Evolutionary conservation across 768 basidiomycete species (phyloP).

Genomic region (Cystobasidium onofrii): DNA sequence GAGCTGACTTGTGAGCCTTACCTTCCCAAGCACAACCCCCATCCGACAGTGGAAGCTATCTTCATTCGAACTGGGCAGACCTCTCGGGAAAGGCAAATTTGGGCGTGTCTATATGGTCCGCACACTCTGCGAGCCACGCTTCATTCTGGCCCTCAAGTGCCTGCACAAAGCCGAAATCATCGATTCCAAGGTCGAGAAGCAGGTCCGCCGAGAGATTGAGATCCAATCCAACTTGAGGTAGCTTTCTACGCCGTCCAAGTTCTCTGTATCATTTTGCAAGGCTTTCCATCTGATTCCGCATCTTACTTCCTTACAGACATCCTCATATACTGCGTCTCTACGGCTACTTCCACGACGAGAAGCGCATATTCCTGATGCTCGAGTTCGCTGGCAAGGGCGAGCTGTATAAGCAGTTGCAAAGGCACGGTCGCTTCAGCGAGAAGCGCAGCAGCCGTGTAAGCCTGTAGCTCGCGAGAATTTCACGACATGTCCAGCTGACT

Average conservation of each 20-base stretch:
- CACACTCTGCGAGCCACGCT: constrained; percentile 75
- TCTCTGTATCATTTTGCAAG: no score
- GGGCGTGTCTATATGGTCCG: constrained; percentile 98
- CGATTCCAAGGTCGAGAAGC: constrained; percentile 83
- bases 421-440: constrained; percentile 78
- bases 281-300: neutral
- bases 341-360: constrained; percentile 96
- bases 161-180: constrained; percentile 95
- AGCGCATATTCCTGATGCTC: constrained; percentile 94
- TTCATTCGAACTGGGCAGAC: constrained; percentile 87
- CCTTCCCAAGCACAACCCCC: neutral
- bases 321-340: constrained; percentile 89
- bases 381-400: constrained; percentile 97
- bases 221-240: constrained; percentile 83
- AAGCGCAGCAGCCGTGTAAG: constrained; percentile 61
- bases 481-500: neutral
- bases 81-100: constrained; percentile 98
- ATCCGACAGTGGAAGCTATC: constrained; percentile 64
- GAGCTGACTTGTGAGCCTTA: no score
- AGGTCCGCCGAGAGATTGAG: constrained; percentile 93
- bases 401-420: constrained; percentile 87
- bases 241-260: constrained; percentile 16
- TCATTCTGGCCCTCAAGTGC: constrained; percentile 93
- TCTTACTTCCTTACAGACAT: constrained; percentile 52
- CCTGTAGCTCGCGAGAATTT: neutral